Conservation (phyloP, 768 basidiomycete species). For the Lanmaoa pseudosensibilis region DNA sequence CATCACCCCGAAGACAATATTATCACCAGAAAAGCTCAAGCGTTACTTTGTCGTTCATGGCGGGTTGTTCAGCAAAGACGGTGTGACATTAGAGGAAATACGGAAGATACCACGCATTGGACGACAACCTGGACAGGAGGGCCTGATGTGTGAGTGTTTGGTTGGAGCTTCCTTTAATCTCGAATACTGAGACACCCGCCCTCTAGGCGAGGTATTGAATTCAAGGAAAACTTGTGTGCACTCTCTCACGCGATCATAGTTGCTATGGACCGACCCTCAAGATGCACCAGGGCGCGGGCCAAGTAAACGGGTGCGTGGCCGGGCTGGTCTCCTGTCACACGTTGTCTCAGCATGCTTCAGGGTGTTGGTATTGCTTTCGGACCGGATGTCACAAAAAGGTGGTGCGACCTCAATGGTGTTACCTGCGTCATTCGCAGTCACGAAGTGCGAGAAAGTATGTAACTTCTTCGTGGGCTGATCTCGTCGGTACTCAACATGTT, state of each 20-base stretch:
- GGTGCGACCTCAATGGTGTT: slow-evolving; percentile 86
- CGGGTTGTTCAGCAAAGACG: slow-evolving; percentile 93
- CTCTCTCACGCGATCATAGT: slow-evolving; percentile 40
- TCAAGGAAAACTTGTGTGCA: neutral
- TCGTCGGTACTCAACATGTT: slow-evolving; percentile 4
- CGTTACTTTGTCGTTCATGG: slow-evolving; percentile 96
- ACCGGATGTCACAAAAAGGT: slow-evolving; percentile 86
- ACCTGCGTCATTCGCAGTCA: slow-evolving; percentile 92
- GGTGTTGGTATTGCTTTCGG: slow-evolving; percentile 97
- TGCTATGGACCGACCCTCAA: slow-evolving; percentile 97
- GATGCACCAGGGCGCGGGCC: slow-evolving; percentile 86
- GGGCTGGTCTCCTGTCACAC: slow-evolving; percentile 3
- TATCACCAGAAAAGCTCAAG: slow-evolving; percentile 79
- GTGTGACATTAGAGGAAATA: slow-evolving; percentile 91
- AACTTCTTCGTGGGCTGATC: neutral
- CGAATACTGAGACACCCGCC: slow-evolving; percentile 9
- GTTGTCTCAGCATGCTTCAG: slow-evolving; percentile 38
- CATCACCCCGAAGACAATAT: slow-evolving; percentile 51
- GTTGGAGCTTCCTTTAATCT: slow-evolving; percentile 1
- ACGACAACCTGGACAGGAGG: slow-evolving; percentile 90
- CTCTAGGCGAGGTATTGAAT: slow-evolving; percentile 58
- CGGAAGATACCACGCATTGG: slow-evolving; percentile 85
- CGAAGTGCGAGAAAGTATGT: slow-evolving; percentile 87
- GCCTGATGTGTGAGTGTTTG: slow-evolving; percentile 79
- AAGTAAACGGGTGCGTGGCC: slow-evolving; percentile 80